Conservation (phyloP, 768 basidiomycete genomes). For the Dendrothele bispora region DNA sequence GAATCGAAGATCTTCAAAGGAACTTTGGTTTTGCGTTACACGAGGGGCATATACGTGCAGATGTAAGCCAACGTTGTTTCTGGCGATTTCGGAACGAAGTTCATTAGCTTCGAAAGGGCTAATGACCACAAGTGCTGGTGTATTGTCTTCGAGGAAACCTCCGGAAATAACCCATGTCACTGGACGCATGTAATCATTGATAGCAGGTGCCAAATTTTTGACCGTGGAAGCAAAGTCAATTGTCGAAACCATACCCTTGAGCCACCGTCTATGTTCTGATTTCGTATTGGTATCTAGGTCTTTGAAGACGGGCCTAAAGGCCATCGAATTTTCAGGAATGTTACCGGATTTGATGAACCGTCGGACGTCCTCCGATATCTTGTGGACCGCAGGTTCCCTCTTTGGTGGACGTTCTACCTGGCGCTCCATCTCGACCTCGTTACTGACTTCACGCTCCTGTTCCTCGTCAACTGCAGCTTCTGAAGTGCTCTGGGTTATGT, state of each 20-base stretch:
- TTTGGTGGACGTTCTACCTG: constrained; percentile 16
- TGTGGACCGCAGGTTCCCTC: constrained; percentile 18
- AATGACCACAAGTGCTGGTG: constrained; percentile 18
- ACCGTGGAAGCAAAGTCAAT: constrained; percentile 8
- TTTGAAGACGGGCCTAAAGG: constrained; percentile 6
- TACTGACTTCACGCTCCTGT: constrained; percentile 22
- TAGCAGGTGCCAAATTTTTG: neutral
- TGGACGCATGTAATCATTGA: constrained; percentile 24
- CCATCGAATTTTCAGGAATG: neutral
- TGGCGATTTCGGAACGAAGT: constrained; percentile 25
- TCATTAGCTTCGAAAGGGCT: constrained; percentile 31
- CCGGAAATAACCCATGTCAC: constrained; percentile 25
- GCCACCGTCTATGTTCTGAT: neutral
- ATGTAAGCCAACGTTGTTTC: constrained; percentile 12
- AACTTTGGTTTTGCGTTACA: constrained; percentile 7
- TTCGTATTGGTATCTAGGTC: too few relatives aligned
- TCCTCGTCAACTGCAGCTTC: constrained; percentile 16
- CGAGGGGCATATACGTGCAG: constrained; percentile 29
- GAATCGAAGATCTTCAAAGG: constrained; percentile 16
- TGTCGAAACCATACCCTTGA: constrained; percentile 10
- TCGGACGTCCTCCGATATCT: constrained; percentile 18
- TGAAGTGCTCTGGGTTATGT: neutral
- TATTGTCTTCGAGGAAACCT: neutral
- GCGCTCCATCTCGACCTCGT: constrained; percentile 20
- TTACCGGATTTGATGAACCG: constrained; percentile 11